These are phyloP conservation scores for Marsdenia floribunda DNA, from an alignment of 257 asterid genomes.

Conservation along the genomic window DNA sequence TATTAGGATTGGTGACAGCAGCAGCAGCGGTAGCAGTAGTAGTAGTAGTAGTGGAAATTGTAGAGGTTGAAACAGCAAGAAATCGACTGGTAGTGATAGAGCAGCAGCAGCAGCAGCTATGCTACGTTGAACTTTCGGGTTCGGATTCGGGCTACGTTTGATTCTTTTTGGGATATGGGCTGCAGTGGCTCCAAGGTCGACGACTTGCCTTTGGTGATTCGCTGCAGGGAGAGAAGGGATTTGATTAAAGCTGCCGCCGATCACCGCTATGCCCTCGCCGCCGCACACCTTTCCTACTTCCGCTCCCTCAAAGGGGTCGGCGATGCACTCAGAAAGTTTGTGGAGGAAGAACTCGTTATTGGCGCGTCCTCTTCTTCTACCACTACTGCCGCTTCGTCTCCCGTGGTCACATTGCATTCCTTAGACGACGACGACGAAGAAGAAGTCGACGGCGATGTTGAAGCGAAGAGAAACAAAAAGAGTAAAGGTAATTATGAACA, in stretches of 20 bases:
- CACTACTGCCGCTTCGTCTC: conserved; percentile 68
- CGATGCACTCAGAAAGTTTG: conserved; percentile 80
- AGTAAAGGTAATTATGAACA: background rate
- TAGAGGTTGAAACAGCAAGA: background rate
- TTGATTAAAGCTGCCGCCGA: conserved; percentile 76
- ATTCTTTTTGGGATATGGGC: conserved; percentile 42
- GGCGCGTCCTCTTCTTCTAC: conserved; percentile 44
- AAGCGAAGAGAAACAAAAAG: conserved; percentile 1
- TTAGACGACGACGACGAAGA: conserved; percentile 20
- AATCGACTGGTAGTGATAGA: background rate
- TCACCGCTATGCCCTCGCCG: conserved; percentile 88
- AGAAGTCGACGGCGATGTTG: background rate
- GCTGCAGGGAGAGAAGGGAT: conserved; percentile 80
- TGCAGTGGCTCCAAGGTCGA: conserved; percentile 79
- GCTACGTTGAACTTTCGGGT: conserved; percentile 7
- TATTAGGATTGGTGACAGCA: background rate
- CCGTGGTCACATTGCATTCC: conserved; percentile 64
- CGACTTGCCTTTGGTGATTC: conserved; percentile 63
- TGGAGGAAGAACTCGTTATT: conserved; percentile 71
- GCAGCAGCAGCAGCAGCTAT: background rate
- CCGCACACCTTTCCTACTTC: conserved; percentile 83
- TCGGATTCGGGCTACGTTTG: conserved; percentile 12
- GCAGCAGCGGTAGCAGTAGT: background rate
- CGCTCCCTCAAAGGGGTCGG: conserved; percentile 79
- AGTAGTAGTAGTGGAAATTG: background rate